phyloP scores from a whole-genome alignment of 139 green algal species.

The Dunaliella primolecta region DNA sequence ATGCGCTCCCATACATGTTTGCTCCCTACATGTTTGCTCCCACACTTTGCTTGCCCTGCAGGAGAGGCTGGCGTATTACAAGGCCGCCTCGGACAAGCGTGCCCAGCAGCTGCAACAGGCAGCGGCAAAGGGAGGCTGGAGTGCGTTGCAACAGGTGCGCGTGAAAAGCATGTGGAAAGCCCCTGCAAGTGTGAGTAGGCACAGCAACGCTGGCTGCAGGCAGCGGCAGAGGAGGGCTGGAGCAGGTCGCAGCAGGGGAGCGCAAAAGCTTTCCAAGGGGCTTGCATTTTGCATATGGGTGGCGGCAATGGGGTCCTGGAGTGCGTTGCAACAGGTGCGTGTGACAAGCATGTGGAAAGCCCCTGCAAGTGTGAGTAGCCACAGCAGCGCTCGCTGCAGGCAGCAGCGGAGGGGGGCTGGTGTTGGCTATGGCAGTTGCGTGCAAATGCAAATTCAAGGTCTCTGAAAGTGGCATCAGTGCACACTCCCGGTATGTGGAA shows the following conservation, averaged over 20 bases:
- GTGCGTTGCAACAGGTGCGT: not conserved
- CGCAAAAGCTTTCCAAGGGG: not conserved
- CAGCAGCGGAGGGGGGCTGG: not conserved
- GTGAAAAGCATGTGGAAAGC: not conserved
- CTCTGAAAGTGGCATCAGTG: too few relatives aligned
- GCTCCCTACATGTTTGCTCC: not conserved
- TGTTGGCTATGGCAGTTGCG: not conserved
- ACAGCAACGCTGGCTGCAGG: not conserved
- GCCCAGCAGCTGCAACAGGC: not conserved
- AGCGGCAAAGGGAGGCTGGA: not conserved
- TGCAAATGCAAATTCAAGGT: too few relatives aligned
- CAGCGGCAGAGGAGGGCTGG: not conserved
- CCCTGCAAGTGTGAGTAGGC: not conserved
- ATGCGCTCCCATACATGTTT: not conserved
- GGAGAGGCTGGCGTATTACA: not conserved
- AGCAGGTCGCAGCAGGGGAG: not conserved
- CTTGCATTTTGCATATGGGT: not conserved
- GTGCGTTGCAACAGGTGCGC: not conserved
- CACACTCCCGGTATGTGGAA: too few relatives aligned
- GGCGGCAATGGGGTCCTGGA: not conserved
- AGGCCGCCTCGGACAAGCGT: not conserved
- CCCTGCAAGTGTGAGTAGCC: not conserved
- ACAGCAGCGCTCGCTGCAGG: not conserved
- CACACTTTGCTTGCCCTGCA: not conserved
- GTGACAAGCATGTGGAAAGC: not conserved